These are phyloP conservation scores for Tulasnella sp. DNA, from an alignment of 768 basidiomycete species.

Conservation along the genomic window DNA sequence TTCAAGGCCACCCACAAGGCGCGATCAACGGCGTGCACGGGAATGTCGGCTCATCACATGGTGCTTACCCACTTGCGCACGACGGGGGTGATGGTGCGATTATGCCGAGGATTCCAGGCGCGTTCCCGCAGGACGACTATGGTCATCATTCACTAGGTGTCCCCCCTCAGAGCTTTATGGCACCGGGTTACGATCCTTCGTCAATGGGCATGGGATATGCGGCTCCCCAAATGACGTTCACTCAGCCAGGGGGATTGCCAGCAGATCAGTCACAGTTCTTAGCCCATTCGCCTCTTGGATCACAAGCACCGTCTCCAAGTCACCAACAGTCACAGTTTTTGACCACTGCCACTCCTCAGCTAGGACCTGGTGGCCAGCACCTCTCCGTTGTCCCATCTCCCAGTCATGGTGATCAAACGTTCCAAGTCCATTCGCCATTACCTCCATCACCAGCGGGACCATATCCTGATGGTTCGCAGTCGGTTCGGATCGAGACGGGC, in stretches of 20 bases:
- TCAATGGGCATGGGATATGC: not conserved
- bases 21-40: constrained; percentile 15
- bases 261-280: not conserved
- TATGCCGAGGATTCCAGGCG: constrained; percentile 20
- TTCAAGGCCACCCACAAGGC: not conserved
- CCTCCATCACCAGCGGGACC: not conserved
- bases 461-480: not conserved
- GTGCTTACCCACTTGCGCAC: not conserved
- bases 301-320: constrained; percentile 10
- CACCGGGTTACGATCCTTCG: not conserved
- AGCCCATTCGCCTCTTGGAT: constrained; percentile 17
- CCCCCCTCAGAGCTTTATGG: not conserved
- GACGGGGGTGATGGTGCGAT: not conserved
- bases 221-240: not conserved
- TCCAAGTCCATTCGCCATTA: not conserved
- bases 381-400: not conserved
- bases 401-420: not conserved
- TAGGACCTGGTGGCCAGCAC: not conserved
- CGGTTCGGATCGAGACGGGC: constrained; percentile 10
- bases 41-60: not conserved
- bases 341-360: not conserved
- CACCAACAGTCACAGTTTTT: constrained; percentile 1
- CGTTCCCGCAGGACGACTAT: constrained; percentile 16
- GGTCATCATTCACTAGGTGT: not conserved
- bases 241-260: not conserved